Percentiles rank a stretch among this genome's conserved stretches.
phyloP scores from a whole-genome alignment of 495 filamentous ascomycete genomes.

The Trichoderma reesei region DNA sequence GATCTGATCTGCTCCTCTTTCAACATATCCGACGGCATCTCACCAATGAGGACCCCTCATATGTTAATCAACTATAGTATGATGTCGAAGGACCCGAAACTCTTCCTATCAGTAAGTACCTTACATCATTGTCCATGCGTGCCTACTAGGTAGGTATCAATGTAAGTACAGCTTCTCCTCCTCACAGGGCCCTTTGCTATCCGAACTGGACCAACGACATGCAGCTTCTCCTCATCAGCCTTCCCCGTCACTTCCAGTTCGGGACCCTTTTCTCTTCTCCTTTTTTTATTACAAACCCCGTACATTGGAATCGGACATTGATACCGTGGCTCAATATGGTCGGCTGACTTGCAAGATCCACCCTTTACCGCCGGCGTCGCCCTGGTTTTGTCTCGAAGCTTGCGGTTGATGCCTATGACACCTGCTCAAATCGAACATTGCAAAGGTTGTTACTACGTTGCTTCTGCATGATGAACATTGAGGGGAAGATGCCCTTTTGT shows the following conservation, averaged over 20 bases:
- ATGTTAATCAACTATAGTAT: too few species aligned
- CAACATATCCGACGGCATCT: not conserved
- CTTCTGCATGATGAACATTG: too few species aligned
- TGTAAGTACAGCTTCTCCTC: not conserved
- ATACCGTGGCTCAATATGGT: not conserved
- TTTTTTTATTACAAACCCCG: too few species aligned
- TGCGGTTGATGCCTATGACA: too few species aligned
- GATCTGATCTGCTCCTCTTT: not conserved
- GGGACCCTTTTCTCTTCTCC: not conserved
- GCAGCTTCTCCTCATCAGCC: too few species aligned
- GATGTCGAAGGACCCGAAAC: too few species aligned
- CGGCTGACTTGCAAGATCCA: slow-evolving; percentile 6
- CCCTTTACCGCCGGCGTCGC: slow-evolving; percentile 1
- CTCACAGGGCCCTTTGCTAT: not conserved
- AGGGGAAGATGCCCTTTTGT: not conserved
- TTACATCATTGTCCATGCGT: too few species aligned
- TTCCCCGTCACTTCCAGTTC: not conserved
- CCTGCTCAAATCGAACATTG: too few species aligned
- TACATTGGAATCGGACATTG: not conserved
- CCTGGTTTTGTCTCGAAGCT: not conserved
- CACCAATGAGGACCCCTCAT: too few species aligned
- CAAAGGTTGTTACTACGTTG: too few species aligned
- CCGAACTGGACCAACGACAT: not conserved
- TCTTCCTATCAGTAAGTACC: too few species aligned
- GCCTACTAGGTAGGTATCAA: too few species aligned